Evolutionary conservation across 192 early-diverging fungal species (phyloP), one percentile per base, ranked within the genome.

Genomic region (Obelidium mucronatum): DNA sequence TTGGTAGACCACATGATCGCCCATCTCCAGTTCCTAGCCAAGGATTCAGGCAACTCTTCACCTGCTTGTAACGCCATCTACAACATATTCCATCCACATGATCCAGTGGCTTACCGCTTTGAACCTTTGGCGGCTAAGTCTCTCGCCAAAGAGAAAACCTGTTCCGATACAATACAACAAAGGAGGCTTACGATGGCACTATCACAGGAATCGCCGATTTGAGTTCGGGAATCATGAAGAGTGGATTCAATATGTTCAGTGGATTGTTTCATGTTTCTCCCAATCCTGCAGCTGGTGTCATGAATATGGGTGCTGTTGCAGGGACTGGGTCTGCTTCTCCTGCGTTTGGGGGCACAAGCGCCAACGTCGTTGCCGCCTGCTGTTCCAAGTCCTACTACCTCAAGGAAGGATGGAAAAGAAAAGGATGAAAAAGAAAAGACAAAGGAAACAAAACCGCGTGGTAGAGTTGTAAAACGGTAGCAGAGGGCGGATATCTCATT

Each of bases 141-240:
- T 19, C 89, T 90, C 42, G 86, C 87, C 42, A 64, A 78, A 1
- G 82, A 86, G 24, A 93, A 93, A n/a, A 71, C 94, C 94, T 8
- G 90, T 87, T 5, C 84, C 85, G 30, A 85, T 95, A 40, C 91
- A 88, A 11, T 95, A 94, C 65, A 90, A 91, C 60, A 95, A 95
- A 68, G 94, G 94, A 22, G 94, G 94, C 33, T 75, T 95, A 3
- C 93, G 86, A 60, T n/a, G 77, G 82, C 1, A 76, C 82, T 0
- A 76, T 93, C 30, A 81, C 89, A 53, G 93, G 89, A 4, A 87
- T 92, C 63, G 85, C 89, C 55, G 91, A 93, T 56, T 82, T 94
- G 3, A 80, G 90, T 2, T 87, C 78, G n/a, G 91, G 88, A 39
- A 81, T 94, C 28, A 91, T 91, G 52, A 89, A 84, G 44, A 78